Evolutionary conservation across 192 early-diverging fungal genomes (phyloP), one percentile per base, ranked within the genome.

Genomic region (Umbelopsis vinacea): DNA sequence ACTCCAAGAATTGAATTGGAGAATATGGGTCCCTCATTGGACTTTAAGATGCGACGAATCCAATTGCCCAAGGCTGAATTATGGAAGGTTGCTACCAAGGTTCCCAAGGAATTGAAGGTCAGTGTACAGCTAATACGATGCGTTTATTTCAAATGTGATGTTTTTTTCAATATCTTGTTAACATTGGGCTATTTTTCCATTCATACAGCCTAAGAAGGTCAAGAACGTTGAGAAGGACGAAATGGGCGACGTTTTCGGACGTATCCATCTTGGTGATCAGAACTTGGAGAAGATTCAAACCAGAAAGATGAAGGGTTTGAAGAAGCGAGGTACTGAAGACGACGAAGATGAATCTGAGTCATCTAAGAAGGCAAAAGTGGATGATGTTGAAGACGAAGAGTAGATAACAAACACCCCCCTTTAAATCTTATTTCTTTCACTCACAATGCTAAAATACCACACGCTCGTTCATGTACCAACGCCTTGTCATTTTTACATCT

Each of bases 271-370:
- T 88, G 89, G 93, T 70, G 89, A 89, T 76, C 97, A 99, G 80
- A 90, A 97, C 54, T 87, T 99, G 53, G 75, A 84, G 68, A 94
- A 94, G 87, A 85, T 99, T 82, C 96, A 99, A 81, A 97, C 96
- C 1, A 87, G 97, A 75, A 99, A 99, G 87, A 95, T 99, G 92
- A 98, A 98, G 88, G 97, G 94, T 46, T 84, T 99, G 76, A 97
- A 96, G 86, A 83, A 83, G 80, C 75, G 85, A 24, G 43, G 66
- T 33, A 40, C 71, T 17, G 76, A 81, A 37, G 76, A 79, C 21
- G 71, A 81, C 24, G 71, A 74, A 17, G 79, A 78, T 24, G 70
- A 60, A 6, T 45, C n/a, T 15, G 71, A 63, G 22, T 37, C 74
- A 17, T 73, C 76, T n/a, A 84, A 84, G 71, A 84, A 73, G 71